Percentiles rank a stretch among this genome's conserved stretches.
Evolutionary conservation across 441 rosid species (phyloP).

Genomic region (Sinapis alba): DNA sequence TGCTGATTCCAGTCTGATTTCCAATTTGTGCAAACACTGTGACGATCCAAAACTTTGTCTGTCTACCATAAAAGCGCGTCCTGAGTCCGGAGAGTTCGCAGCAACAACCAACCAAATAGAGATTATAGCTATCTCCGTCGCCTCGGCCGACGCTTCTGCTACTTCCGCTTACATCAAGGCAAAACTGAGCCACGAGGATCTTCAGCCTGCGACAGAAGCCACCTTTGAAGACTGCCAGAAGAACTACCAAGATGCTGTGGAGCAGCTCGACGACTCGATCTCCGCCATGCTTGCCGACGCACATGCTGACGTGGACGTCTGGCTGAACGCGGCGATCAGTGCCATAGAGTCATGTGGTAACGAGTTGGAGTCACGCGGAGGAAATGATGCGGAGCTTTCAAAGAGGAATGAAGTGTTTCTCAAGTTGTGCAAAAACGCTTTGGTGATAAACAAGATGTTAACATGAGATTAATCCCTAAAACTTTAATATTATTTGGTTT

Average conservation of each 20-base stretch:
- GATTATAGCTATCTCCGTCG: conserved; percentile 34
- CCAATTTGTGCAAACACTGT: conserved; percentile 24
- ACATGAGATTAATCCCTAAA: not conserved
- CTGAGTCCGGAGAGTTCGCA: conserved; percentile 30
- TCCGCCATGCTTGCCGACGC: conserved; percentile 33
- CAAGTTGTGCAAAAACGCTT: conserved; percentile 35
- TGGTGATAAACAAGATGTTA: conserved; percentile 34
- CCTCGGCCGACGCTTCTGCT: conserved; percentile 22
- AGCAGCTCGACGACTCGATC: conserved; percentile 37
- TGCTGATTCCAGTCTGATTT: conserved; percentile 17
- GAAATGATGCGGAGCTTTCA: conserved; percentile 20
- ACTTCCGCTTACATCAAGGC: conserved; percentile 29
- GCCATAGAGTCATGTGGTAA: conserved; percentile 27
- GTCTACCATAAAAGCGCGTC: conserved; percentile 22
- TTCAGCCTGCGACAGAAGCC: conserved; percentile 30
- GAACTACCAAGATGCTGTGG: conserved; percentile 36
- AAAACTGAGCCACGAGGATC: conserved; percentile 14
- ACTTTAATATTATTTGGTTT: not conserved
- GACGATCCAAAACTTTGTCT: conserved; percentile 31
- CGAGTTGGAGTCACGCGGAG: conserved; percentile 28
- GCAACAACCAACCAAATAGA: conserved; percentile 29
- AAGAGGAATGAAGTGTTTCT: conserved; percentile 19
- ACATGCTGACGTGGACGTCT: conserved; percentile 26
- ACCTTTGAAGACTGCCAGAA: conserved; percentile 36
- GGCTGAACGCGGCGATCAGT: conserved; percentile 37